Evolutionary conservation across 495 filamentous ascomycete genomes (phyloP).

Genomic region (Tuber indicum): DNA sequence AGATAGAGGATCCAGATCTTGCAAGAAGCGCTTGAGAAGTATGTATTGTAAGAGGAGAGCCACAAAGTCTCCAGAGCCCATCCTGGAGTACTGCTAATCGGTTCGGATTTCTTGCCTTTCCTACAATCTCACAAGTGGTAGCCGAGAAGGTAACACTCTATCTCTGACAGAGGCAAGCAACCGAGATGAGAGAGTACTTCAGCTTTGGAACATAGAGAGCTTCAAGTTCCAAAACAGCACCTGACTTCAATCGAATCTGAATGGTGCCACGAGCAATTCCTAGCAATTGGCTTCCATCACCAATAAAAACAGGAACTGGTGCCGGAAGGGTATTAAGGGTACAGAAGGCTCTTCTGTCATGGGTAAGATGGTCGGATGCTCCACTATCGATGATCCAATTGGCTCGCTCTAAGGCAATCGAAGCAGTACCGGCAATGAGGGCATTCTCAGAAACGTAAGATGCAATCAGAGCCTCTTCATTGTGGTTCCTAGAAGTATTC

Average conservation of each 20-base stretch:
- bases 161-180: not conserved
- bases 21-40: not conserved
- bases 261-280: not conserved
- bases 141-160: not conserved
- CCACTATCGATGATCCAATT: not conserved
- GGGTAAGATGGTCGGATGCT: not conserved
- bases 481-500: not conserved
- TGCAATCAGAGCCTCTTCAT: not conserved
- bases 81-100: not conserved
- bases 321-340: not conserved
- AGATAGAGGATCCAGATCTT: not conserved
- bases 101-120: not conserved
- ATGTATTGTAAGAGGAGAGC: not conserved
- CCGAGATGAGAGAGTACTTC: not conserved
- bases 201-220: not conserved
- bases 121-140: not conserved
- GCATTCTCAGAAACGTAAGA: not conserved
- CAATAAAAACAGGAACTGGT: not conserved
- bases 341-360: not conserved
- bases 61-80: not conserved
- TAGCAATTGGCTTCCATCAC: not conserved
- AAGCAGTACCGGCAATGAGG: not conserved
- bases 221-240: not conserved
- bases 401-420: accelerated
- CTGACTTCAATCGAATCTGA: not conserved